A percentile compares a stretch with the other conserved stretches of the same genome.
Conservation (phyloP, 768 basidiomycete species). For the Boletus tylopilopsis region DNA sequence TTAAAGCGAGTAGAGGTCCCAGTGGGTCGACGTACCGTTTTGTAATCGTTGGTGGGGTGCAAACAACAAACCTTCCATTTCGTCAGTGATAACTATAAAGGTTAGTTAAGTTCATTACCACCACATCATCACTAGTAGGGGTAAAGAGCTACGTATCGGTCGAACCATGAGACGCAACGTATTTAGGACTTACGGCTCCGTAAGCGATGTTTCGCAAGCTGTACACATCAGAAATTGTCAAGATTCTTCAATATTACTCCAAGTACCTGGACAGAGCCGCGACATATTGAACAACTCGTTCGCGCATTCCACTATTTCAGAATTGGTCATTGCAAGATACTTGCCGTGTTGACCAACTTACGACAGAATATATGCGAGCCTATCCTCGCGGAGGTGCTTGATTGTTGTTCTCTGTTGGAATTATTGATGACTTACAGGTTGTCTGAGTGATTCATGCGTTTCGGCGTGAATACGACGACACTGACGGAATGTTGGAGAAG, state of each 20-base stretch:
- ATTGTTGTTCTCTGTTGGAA: background rate
- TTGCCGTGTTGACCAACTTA: constrained; percentile 25
- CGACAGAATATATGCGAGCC: constrained; percentile 89
- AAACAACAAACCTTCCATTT: constrained; percentile 65
- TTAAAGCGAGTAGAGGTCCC: constrained; percentile 2
- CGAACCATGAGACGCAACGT: background rate
- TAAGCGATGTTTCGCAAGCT: constrained; percentile 80
- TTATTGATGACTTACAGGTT: constrained; percentile 42
- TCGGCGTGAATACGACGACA: background rate
- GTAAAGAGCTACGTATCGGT: too few relatives aligned
- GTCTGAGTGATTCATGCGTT: constrained; percentile 37
- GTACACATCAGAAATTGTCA: constrained; percentile 2
- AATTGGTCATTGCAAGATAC: background rate
- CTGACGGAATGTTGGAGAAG: constrained; percentile 1
- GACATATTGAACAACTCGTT: constrained; percentile 78
- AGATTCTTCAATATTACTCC: background rate
- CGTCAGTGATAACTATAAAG: constrained; percentile 1
- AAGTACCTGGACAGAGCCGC: constrained; percentile 78
- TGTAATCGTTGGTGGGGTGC: constrained; percentile 87
- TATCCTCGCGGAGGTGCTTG: constrained; percentile 23
- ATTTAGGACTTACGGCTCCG: constrained; percentile 78
- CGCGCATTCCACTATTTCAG: constrained; percentile 67
- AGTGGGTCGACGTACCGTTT: constrained; percentile 60
- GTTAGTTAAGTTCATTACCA: constrained; percentile 36
- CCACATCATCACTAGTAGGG: constrained; percentile 48